These are phyloP conservation scores for Kodamaea nitidulidarum DNA, from an alignment of 805 yeast species.

Conservation along the genomic window DNA sequence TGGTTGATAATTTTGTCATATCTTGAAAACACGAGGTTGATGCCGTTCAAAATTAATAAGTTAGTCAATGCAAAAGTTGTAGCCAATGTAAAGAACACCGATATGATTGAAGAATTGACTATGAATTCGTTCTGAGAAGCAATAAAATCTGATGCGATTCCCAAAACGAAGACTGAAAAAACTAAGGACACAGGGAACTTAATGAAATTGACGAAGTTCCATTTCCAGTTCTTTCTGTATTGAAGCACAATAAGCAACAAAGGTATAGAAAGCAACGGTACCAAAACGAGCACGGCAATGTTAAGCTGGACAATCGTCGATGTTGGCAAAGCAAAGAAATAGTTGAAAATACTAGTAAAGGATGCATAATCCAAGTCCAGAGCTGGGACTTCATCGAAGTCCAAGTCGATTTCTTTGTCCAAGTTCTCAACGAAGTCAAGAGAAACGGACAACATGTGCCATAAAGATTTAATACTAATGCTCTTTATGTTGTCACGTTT, in stretches of 20 bases:
- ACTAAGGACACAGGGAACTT: conserved; percentile 59
- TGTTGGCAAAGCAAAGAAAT: conserved; percentile 53
- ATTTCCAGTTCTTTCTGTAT: conserved; percentile 45
- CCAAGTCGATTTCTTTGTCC: conserved; percentile 31
- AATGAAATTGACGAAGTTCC: conserved; percentile 36
- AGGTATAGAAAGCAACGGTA: conserved; percentile 52
- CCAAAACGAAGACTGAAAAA: conserved; percentile 36
- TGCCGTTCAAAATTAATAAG: conserved; percentile 49
- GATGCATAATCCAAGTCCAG: conserved; percentile 41
- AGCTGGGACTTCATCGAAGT: conserved; percentile 20
- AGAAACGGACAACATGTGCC: conserved; percentile 79
- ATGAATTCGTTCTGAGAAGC: conserved; percentile 26
- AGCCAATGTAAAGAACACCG: conserved; percentile 38
- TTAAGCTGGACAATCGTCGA: conserved; percentile 49
- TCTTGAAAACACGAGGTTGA: conserved; percentile 30
- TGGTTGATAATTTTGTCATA: conserved; percentile 32
- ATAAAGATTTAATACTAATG: conserved; percentile 62
- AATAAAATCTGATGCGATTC: conserved; percentile 19
- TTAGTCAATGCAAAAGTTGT: conserved; percentile 51
- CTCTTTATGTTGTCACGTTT: conserved; percentile 62
- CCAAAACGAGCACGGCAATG: conserved; percentile 44
- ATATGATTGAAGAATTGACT: conserved; percentile 37
- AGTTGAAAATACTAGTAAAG: conserved; percentile 62
- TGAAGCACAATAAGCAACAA: conserved; percentile 46
- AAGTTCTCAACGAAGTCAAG: conserved; percentile 54